Evolutionary conservation across 139 green algal species (phyloP), one percentile per base, ranked within the genome.

Genomic region (Mychonastes homosphaera): DNA sequence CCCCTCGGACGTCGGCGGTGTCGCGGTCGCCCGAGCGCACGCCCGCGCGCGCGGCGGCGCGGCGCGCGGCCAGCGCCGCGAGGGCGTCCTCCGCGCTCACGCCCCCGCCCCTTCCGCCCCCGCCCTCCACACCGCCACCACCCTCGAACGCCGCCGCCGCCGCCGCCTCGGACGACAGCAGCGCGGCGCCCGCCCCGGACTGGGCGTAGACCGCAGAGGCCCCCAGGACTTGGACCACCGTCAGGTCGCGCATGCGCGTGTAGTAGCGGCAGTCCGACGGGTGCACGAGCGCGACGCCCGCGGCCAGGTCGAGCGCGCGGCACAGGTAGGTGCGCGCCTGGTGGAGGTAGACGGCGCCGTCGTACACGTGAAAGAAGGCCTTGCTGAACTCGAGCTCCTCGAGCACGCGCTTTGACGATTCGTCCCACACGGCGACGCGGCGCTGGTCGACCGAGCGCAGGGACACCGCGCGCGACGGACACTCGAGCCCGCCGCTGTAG

Each of bases 281-380:
- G 4, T 74, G 47, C 29, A 95, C 89, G 3, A 74, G 44, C 1
- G 88, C 90, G 33, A 93, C 67, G 24, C 65, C 65, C 10, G 59
- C 64, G 19, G 62, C 64, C 40, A 97, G 61, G 66, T 95, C 79
- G 36, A 98, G 68, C 44, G 63, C 65, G 16, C 73, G 84, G 75
- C 85, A 92, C 41, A 97, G 67, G 71, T 87, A 95, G n/a, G 86
- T 86, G 29, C 72, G 16, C 24, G 70, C 78, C 65, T 88, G 83
- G 54, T 85, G 78, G 70, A 95, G 72, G 70, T 95, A 96, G 8
- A 97, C 79, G 0, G 87, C 89, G 3, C 91, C 91, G 34, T 94
- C 81, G 58, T 97, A 95, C 16, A 97, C 77, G 64, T 89, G 54
- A 43, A 73, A 94, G 64, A 92, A 93, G n/a, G n/a, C 78, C 60